Evolutionary conservation across 1,284 basidiomycete genomes (phyloP), one percentile per base, ranked within the genome.

Genomic region (Leccinum subspadiceum): DNA sequence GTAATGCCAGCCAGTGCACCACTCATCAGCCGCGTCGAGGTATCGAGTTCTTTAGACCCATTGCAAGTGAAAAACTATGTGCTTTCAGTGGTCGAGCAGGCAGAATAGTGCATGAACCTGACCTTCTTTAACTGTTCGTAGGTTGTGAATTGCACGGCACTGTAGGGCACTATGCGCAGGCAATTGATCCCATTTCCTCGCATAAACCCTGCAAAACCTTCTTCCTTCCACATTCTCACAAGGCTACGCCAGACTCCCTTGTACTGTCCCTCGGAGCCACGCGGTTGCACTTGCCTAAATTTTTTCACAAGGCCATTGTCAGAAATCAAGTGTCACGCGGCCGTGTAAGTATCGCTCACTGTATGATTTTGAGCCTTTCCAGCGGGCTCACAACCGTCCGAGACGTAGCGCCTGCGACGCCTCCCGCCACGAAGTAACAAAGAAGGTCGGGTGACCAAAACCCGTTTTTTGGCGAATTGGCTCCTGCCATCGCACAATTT

Each of bases 321-420:
- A 59, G 31, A 46, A 39, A 48, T 56, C 26, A 54, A 39, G 13
- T 37, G 35, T 15, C 17, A 35, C 48, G n/a, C 31, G 41, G 33
- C 33, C 46, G 31, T 54, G 39, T 20, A 54, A 24, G 33, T 48
- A 61, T 61, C 49, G 77, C 89, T 70, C 68, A 95, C 94, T 96
- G 90, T 65, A 98, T 97, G 70, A 98, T 98, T 77, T 98, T 98
- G 55, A 98, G 79, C 58, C 95, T 78, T 71, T 98, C 96, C 15
- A 98, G 76, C 13, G 96, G 95, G 64, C 87, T 91, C 54, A 98
- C 95, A 31, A 97, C 92, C 3, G 96, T 97, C 60, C 95, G 81
- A 63, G 92, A 94, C 8, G 92, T 85, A 61, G 91, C 90, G 53
- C 90, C 90, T 33, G 90, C 90, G 68, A 87, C 78, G 58, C 93